Evolutionary conservation across 768 basidiomycete species (phyloP), one percentile per base, ranked within the genome.

Genomic region (Trametes cingulata): DNA sequence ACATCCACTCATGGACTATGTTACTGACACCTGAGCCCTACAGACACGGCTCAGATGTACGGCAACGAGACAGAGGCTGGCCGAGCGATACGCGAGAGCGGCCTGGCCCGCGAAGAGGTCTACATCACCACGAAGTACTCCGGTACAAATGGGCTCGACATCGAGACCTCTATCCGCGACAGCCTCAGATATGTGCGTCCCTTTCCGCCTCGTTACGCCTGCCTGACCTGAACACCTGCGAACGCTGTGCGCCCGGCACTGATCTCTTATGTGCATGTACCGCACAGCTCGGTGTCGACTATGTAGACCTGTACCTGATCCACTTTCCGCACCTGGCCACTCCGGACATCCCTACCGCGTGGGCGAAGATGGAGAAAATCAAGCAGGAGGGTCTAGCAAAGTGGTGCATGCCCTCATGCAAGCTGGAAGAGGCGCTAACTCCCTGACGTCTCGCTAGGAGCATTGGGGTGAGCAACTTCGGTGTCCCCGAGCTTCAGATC

Each of bases 391-490:
- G 87, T 0, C 72, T 85, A 1, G 80, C 79, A 56, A 87, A 82
- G 86, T 85, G 52, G 35, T 74, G 19, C n/a, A 4, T 9, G 24
- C 19, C 8, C 22, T 52, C 36, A n/a, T 42, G 37, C 10, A 24
- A 25, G 43, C 2, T 29, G 25, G 19, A 37, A n/a, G 22, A 27
- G 35, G 27, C 29, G 19, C 41, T 15, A 41, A 39, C 37, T 4
- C 29, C 29, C 10, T 4, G 6, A 8, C 29, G 22, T 6, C 33
- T 10, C 56, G 33, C 5, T 62, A 87, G 85, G 82, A 86, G 82
- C 69, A 87, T 89, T 54, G 88, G 87, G 19, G 85, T 90, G 39
- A 86, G 84, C 73, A 90, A 90, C 74, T 90, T 87, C 66, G 75
- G 75, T 12, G 77, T 84, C 12, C 56, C 75, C 0, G 78, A 91